These are phyloP conservation scores for Helotiales sp. DNA, from an alignment of 2,329 filamentous ascomycete species.

Conservation along the genomic window DNA sequence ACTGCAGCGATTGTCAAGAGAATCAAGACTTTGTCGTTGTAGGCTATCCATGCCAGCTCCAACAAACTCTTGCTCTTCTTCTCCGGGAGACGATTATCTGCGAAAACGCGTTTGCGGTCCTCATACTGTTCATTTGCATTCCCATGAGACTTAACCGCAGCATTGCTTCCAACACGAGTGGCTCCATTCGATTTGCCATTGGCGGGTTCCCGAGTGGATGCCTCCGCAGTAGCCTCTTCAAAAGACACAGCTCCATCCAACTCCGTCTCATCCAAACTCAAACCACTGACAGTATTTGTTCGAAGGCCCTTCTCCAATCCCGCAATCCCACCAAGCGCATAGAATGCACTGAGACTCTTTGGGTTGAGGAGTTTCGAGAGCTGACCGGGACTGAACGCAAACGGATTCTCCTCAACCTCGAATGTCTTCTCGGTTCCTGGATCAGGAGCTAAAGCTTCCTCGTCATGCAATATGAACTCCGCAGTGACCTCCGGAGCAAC, in stretches of 20 bases:
- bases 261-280: constrained; percentile 70
- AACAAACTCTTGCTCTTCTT: constrained; percentile 69
- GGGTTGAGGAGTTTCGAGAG: constrained; percentile 76
- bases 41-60: constrained; percentile 73
- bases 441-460: constrained; percentile 4
- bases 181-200: constrained; percentile 1
- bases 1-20: constrained; percentile 69
- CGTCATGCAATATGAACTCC: constrained; percentile 5
- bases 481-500: constrained; percentile 3
- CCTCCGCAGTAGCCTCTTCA: constrained; percentile 34
- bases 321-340: constrained; percentile 70
- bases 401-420: constrained; percentile 66
- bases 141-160: background rate
- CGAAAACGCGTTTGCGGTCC: constrained; percentile 53
- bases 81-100: constrained; percentile 66
- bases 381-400: constrained; percentile 73
- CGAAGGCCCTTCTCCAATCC: constrained; percentile 77
- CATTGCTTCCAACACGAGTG: background rate
- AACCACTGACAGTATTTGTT: constrained; percentile 64
- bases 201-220: background rate
- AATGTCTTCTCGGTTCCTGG: constrained; percentile 47
- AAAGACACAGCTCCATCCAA: constrained; percentile 67
- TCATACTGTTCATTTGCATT: background rate
- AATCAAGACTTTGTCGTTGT: constrained; percentile 78
- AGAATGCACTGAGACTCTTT: constrained; percentile 73